phyloP scores from a whole-genome alignment of 306 rosid species.

The Pyrus bretschneideri region DNA sequence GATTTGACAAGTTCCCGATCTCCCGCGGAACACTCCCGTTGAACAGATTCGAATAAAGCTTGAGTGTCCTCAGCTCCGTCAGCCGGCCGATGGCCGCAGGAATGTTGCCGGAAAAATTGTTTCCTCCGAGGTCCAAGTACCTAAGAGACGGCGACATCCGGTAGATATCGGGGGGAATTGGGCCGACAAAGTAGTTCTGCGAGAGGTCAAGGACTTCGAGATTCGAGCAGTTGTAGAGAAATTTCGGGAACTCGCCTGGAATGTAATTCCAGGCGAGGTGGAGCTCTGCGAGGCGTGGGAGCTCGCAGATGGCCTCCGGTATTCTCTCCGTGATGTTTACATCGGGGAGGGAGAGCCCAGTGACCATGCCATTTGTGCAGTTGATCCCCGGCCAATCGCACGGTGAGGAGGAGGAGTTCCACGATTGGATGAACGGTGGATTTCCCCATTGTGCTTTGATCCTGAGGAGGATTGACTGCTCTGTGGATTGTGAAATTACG shows the following conservation, averaged over 20 bases:
- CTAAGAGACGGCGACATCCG: constrained; percentile 30
- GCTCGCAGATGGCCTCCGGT: constrained; percentile 48
- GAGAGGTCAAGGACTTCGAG: constrained; percentile 62
- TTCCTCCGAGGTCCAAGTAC: constrained; percentile 42
- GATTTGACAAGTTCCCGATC: constrained; percentile 54
- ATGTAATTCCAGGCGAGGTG: constrained; percentile 51
- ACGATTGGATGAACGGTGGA: constrained; percentile 51
- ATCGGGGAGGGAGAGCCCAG: constrained; percentile 28
- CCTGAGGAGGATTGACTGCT: constrained; percentile 34
- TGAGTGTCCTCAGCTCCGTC: constrained; percentile 18
- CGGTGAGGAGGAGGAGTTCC: constrained; percentile 60
- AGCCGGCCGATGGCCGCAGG: constrained; percentile 52
- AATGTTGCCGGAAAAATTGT: constrained; percentile 60
- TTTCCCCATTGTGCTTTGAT: constrained; percentile 48
- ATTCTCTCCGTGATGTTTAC: constrained; percentile 32
- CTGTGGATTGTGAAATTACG: constrained; percentile 47
- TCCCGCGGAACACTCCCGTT: constrained; percentile 55
- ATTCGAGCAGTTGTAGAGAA: constrained; percentile 57
- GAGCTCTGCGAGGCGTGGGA: constrained; percentile 39
- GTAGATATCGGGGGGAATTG: constrained; percentile 48
- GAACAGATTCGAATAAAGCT: constrained; percentile 33
- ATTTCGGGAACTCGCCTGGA: constrained; percentile 56
- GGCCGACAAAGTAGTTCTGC: constrained; percentile 45
- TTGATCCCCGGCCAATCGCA: constrained; percentile 61
- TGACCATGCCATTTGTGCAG: constrained; percentile 39